Evolutionary conservation across 139 green algal species (phyloP).

Genomic region (Monoraphidium neglectum): DNA sequence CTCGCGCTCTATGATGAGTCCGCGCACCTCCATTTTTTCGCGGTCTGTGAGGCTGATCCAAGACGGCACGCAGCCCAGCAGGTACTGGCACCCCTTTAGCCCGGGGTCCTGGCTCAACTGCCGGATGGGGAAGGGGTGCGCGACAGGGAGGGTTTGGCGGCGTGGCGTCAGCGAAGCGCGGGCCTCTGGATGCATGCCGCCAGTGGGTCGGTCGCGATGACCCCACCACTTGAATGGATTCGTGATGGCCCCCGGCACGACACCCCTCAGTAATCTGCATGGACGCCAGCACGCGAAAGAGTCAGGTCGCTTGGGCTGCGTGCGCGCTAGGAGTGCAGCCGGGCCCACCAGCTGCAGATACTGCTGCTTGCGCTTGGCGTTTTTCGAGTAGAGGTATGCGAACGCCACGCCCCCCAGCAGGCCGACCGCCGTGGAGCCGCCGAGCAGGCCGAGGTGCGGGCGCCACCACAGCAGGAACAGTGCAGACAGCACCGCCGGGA

Average conservation of each 20-base stretch:
- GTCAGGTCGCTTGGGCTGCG: neutral
- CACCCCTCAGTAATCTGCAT: neutral
- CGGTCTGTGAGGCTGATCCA: constrained; percentile 76
- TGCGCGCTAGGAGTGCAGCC: too few relatives aligned
- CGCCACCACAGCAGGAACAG: constrained; percentile 35
- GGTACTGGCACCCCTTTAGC: constrained; percentile 72
- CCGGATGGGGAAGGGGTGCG: neutral
- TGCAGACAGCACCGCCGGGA: neutral
- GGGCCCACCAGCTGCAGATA: constrained; percentile 44
- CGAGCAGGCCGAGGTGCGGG: constrained; percentile 16
- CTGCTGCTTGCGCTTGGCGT: constrained; percentile 45
- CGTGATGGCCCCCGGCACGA: neutral
- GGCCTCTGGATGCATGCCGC: neutral
- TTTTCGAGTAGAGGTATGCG: constrained; percentile 47
- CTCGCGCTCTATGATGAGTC: too few relatives aligned
- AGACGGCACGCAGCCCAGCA: constrained; percentile 72
- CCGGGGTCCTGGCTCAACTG: constrained; percentile 70
- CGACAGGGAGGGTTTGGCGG: neutral
- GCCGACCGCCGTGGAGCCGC: constrained; percentile 26
- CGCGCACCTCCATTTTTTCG: constrained; percentile 81
- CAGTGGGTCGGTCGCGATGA: neutral
- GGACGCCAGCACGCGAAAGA: neutral
- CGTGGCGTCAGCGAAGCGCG: neutral
- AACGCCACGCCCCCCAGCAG: constrained; percentile 27
- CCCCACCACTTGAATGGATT: neutral